Base-by-base conservation (phyloP, 2,329 filamentous ascomycete genomes). In the Daldinia eschscholtzii region DNA sequence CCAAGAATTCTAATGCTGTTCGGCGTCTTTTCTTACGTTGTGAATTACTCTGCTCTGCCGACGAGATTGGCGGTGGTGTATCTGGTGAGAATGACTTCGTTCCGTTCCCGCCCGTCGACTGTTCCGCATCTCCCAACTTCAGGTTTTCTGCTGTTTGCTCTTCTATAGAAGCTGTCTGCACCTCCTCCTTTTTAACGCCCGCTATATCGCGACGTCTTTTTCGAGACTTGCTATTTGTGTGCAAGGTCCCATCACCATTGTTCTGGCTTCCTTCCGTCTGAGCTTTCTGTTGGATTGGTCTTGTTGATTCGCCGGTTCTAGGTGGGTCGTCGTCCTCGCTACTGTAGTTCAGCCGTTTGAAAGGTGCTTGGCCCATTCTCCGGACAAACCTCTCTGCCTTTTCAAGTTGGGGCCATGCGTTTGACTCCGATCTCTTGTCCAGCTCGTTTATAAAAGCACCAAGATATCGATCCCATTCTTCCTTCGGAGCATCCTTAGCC, bases 21-120 rank as follows among this genome's bases (percentile, higher is more conserved):
- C 57, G 66, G 6, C 68, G 64, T 66, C 44, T 72, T 41, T 68
- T 74, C 55, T 63, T 71, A n/a, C 52, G 55, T 20, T n/a, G 56
- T 18, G 37, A 41, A 9, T 9, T 9, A n/a, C 13, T 23, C 5
- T 37, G 55, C 20, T 41, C 44, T 28, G 48, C 50, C 2, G 4
- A 44, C 9, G 35, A 7, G n/a, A 15, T 13, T 6, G 13, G 35
- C 37, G 42, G 26, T 26, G 39, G n/a, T 12, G 18, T 23, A 12
- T 18, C 33, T 26, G 39, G 20, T 13, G 4, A n/a, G 4, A 28
- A 39, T 46, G 12, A 28, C 26, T 41, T 42, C 58, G 39, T 15
- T 41, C 13, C 20, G 2, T 44, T 37, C 37, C 28, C 5, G 33
- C 35, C 20, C 6, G 4, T 57, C 28, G 26, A 13, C 23, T 35